Conservation (phyloP, 805 yeast species). For the Myxozyma vanderwaltii region DNA sequence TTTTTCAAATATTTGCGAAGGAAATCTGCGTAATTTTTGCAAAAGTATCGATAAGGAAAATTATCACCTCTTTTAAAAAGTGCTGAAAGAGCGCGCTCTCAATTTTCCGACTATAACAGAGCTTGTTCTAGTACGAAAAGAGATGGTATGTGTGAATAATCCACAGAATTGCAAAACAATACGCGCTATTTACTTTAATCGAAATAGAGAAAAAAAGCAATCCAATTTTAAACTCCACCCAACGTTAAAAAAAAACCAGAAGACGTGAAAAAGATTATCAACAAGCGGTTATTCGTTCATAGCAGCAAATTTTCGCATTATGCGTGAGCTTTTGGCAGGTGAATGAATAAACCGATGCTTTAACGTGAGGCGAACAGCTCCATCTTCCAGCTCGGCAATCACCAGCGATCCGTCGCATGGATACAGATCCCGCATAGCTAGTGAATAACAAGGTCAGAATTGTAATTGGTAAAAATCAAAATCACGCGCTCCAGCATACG, state of each 20-base stretch:
- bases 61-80: too few species aligned
- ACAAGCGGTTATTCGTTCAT: background rate
- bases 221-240: too few species aligned
- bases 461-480: background rate
- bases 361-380: conserved; percentile 7
- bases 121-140: too few species aligned
- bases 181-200: too few species aligned
- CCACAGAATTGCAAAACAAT: too few species aligned
- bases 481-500: background rate
- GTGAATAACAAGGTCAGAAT: too few species aligned
- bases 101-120: too few species aligned
- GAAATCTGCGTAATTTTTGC: background rate
- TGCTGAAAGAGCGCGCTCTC: too few species aligned
- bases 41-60: too few species aligned
- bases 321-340: conserved; percentile 9
- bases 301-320: conserved; percentile 6
- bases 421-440: conserved; percentile 7
- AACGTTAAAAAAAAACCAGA: too few species aligned
- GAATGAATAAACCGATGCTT: conserved; percentile 10
- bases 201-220: too few species aligned
- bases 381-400: conserved; percentile 9
- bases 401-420: conserved; percentile 12
- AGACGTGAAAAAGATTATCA: background rate
- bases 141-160: too few species aligned
- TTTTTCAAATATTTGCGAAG: background rate